Evolutionary conservation across 2,329 filamentous ascomycete genomes (phyloP).

Genomic region (Fusarium ambrosium): DNA sequence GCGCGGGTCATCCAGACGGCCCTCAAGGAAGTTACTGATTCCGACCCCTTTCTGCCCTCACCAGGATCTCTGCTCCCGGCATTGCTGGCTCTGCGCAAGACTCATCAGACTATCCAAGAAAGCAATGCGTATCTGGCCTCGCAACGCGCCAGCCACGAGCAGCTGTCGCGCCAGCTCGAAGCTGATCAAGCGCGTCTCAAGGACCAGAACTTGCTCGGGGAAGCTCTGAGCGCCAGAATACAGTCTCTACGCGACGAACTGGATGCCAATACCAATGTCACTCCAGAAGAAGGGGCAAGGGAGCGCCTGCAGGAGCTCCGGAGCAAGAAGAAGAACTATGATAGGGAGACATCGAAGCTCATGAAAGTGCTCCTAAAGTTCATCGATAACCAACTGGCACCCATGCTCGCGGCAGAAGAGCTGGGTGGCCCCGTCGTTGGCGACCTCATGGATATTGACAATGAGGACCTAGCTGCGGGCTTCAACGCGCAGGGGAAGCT

Average conservation of each 20-base stretch:
- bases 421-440: conserved; percentile 87
- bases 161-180: conserved; percentile 63
- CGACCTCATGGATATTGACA: conserved; percentile 74
- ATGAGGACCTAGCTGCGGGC: conserved; percentile 70
- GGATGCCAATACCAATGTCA: conserved; percentile 68
- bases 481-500: conserved; percentile 72
- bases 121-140: conserved; percentile 70
- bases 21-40: conserved; percentile 73
- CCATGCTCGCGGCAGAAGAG: conserved; percentile 86
- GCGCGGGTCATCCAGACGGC: conserved; percentile 69
- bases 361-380: conserved; percentile 77
- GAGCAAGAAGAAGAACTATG: conserved; percentile 70
- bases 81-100: conserved; percentile 77
- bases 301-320: conserved; percentile 74
- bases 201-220: conserved; percentile 69
- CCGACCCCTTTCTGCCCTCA: conserved; percentile 75
- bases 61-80: conserved; percentile 77
- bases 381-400: conserved; percentile 76
- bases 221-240: conserved; percentile 70
- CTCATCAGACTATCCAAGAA: conserved; percentile 73
- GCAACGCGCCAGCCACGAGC: conserved; percentile 58
- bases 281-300: conserved; percentile 71
- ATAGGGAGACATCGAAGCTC: conserved; percentile 71
- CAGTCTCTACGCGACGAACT: conserved; percentile 69
- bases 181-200: conserved; percentile 63